Conservation (phyloP, 805 yeast genomes). For the Yarrowia porcina region DNA sequence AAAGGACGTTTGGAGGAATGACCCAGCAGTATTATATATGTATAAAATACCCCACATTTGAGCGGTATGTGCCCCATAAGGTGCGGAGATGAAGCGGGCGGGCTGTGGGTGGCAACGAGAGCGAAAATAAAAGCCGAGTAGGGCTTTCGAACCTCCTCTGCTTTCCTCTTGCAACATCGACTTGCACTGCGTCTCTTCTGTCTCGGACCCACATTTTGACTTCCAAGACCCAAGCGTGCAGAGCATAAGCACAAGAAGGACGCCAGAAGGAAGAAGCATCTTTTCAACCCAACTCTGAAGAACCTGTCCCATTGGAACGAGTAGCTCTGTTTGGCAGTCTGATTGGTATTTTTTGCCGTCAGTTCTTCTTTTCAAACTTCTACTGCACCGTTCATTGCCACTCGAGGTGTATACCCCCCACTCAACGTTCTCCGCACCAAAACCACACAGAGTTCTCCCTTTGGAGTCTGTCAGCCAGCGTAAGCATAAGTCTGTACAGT, state of each 20-base stretch:
- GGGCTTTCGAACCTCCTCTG: not conserved
- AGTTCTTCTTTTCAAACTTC: not conserved
- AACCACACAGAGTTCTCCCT: conserved; percentile 1
- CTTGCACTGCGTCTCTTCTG: conserved; percentile 7
- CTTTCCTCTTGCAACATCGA: not conserved
- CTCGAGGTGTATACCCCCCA: too few relatives aligned
- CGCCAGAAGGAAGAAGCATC: conserved; percentile 11
- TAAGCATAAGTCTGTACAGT: conserved; percentile 15
- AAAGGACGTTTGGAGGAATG: not conserved
- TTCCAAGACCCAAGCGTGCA: conserved; percentile 16
- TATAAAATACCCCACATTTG: not conserved
- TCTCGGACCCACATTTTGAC: conserved; percentile 17
- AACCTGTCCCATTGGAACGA: not conserved
- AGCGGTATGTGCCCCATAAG: not conserved
- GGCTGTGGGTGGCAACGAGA: not conserved
- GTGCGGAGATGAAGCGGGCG: not conserved
- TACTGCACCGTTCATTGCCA: too few relatives aligned
- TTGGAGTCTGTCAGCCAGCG: conserved; percentile 21
- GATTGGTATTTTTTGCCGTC: not conserved
- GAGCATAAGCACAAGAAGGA: conserved; percentile 15
- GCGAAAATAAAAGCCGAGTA: not conserved
- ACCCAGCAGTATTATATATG: not conserved
- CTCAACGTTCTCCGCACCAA: not conserved
- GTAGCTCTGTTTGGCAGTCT: not conserved
- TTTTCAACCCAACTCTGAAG: not conserved